Conservation (phyloP, 345 rosid genomes). For the Pistacia vera region DNA sequence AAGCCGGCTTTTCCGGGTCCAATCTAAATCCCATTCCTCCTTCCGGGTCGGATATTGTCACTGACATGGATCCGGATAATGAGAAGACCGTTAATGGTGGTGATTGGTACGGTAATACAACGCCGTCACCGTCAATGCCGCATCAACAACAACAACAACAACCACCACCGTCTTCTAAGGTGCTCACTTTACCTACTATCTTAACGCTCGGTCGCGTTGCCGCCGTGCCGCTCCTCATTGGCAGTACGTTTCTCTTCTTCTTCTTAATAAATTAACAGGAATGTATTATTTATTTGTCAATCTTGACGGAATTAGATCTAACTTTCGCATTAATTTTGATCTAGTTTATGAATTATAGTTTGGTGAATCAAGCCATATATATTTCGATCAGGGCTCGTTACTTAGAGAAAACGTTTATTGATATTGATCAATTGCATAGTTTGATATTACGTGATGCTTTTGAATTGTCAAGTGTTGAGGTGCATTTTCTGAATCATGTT, state of each 20-base stretch:
- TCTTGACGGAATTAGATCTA: too few relatives aligned
- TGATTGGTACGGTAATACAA: conserved; percentile 21
- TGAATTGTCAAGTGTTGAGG: too few relatives aligned
- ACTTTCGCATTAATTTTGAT: too few relatives aligned
- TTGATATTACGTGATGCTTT: too few relatives aligned
- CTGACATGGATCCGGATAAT: conserved; percentile 59
- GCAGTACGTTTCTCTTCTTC: conserved; percentile 45
- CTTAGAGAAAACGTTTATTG: too few relatives aligned
- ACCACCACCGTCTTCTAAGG: conserved; percentile 42
- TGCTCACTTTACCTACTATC: conserved; percentile 88
- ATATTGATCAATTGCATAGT: too few relatives aligned
- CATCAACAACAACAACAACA: conserved; percentile 33
- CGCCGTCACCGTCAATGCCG: conserved; percentile 31
- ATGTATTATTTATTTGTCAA: too few relatives aligned
- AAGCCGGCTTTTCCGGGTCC: conserved; percentile 24
- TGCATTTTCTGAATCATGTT: neutral
- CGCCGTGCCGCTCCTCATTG: conserved; percentile 83
- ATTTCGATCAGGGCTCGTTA: too few relatives aligned
- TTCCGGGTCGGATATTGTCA: conserved; percentile 29
- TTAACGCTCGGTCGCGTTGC: conserved; percentile 95
- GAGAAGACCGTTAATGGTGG: conserved; percentile 33
- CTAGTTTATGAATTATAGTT: neutral
- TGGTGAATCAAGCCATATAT: too few relatives aligned
- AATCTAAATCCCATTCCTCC: neutral
- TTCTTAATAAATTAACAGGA: neutral